phyloP scores from a whole-genome alignment of 352 stramenopile genomes.

The Phytophthora capsici region DNA sequence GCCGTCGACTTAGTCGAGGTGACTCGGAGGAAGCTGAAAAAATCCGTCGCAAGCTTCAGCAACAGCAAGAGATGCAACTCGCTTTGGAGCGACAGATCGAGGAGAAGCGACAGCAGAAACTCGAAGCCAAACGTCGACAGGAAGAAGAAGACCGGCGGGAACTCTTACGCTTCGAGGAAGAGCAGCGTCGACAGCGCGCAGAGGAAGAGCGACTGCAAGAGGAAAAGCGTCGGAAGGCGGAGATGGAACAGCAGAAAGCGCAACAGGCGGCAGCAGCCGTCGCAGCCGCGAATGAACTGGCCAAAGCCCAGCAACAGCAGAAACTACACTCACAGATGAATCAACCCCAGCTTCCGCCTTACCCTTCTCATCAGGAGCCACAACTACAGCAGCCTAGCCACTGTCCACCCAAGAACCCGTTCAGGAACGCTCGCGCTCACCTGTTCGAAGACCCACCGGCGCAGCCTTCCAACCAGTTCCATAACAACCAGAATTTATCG shows the following conservation, averaged over 20 bases:
- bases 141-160: constrained; percentile 67
- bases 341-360: constrained; percentile 10
- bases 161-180: constrained; percentile 56
- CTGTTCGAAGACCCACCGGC: constrained; percentile 53
- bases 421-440: constrained; percentile 57
- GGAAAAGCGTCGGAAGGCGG: constrained; percentile 56
- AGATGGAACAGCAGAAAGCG: constrained; percentile 47
- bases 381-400: constrained; percentile 7
- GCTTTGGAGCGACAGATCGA: constrained; percentile 64
- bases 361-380: neutral
- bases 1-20: constrained; percentile 21
- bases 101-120: constrained; percentile 68
- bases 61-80: constrained; percentile 59
- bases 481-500: constrained; percentile 28
- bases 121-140: constrained; percentile 57
- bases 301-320: constrained; percentile 46
- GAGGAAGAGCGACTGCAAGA: constrained; percentile 54
- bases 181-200: constrained; percentile 48
- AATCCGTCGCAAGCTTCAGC: constrained; percentile 42
- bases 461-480: constrained; percentile 6
- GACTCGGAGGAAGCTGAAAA: constrained; percentile 23
- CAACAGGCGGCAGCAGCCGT: constrained; percentile 46
- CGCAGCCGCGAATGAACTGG: constrained; percentile 40
- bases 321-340: constrained; percentile 23
- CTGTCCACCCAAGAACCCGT: constrained; percentile 46